Conservation (phyloP, 345 rosid genomes). For the Populus davidiana region DNA sequence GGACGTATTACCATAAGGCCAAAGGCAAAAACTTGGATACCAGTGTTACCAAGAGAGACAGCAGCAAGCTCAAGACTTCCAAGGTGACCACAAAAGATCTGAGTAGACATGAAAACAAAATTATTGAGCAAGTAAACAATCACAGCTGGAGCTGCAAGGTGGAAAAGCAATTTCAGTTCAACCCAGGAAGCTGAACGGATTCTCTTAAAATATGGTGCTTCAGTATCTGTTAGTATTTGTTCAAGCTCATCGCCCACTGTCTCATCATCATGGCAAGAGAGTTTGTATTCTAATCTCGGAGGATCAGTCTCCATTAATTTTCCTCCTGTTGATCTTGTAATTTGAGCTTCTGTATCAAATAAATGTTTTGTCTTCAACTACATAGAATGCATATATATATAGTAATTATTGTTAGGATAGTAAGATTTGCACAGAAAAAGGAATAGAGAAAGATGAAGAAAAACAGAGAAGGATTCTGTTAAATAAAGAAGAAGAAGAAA, state of each 20-base stretch:
- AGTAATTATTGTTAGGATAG: too few relatives aligned
- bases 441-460: too few relatives aligned
- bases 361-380: not conserved
- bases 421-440: too few relatives aligned
- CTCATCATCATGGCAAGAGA: not conserved
- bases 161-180: constrained; percentile 35
- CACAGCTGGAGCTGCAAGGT: constrained; percentile 18
- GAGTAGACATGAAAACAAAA: constrained; percentile 17
- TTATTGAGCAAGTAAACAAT: constrained; percentile 21
- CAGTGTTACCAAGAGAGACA: constrained; percentile 20
- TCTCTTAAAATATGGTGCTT: constrained; percentile 33
- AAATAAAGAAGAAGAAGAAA: too few relatives aligned
- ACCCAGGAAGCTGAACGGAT: constrained; percentile 42
- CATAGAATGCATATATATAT: too few relatives aligned
- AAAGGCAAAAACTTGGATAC: constrained; percentile 20
- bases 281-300: not conserved
- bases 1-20: constrained; percentile 10
- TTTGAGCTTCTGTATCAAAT: not conserved
- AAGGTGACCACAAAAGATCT: constrained; percentile 20
- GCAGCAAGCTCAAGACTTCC: constrained; percentile 22
- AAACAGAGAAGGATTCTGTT: too few relatives aligned
- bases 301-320: not conserved
- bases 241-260: constrained; percentile 41
- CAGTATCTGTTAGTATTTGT: constrained; percentile 37
- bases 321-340: too few relatives aligned